Evolutionary conservation across 495 filamentous ascomycete genomes (phyloP).

Genomic region (Apodospora peruviana): DNA sequence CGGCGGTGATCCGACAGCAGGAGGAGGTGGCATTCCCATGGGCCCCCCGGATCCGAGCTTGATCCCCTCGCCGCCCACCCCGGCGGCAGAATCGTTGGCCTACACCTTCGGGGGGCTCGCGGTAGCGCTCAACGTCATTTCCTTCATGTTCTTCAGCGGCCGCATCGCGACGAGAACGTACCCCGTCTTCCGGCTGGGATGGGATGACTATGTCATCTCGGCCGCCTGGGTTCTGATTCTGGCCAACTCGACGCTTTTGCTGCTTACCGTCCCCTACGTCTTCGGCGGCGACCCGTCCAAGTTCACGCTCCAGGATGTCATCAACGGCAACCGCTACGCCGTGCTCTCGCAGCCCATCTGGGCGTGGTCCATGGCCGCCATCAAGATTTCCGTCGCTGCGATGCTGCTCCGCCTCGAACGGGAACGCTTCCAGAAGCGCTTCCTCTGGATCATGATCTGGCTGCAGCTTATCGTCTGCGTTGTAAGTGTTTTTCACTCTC

Average conservation of each 20-base stretch:
- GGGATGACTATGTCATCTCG: conserved; percentile 16
- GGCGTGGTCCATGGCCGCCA: conserved; percentile 16
- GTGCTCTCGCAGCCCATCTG: conserved; percentile 15
- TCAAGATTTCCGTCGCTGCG: conserved; percentile 15
- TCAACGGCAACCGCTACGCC: conserved; percentile 12
- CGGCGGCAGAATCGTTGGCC: conserved; percentile 1
- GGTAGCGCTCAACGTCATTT: conserved; percentile 14
- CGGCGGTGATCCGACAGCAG: background rate
- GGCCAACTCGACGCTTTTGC: conserved; percentile 7
- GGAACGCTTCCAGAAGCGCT: background rate
- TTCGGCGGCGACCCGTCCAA: conserved; percentile 7
- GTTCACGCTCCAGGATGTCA: conserved; percentile 11
- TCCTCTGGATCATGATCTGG: conserved; percentile 12
- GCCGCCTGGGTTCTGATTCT: conserved; percentile 11
- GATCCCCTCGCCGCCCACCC: conserved; percentile 13
- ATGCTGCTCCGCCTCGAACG: conserved; percentile 16
- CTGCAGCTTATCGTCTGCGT: conserved; percentile 7
- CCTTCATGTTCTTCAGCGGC: conserved; percentile 8
- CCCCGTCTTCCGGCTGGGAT: conserved; percentile 11
- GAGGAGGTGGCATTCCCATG: background rate
- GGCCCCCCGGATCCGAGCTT: conserved; percentile 5
- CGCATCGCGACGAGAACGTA: conserved; percentile 6
- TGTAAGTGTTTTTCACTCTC: no score
- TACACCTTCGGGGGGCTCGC: conserved; percentile 5
- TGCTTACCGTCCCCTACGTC: conserved; percentile 11